These are phyloP conservation scores for Ceratobasidium theobromae DNA, from an alignment of 1,284 basidiomycete genomes.

Conservation along the genomic window DNA sequence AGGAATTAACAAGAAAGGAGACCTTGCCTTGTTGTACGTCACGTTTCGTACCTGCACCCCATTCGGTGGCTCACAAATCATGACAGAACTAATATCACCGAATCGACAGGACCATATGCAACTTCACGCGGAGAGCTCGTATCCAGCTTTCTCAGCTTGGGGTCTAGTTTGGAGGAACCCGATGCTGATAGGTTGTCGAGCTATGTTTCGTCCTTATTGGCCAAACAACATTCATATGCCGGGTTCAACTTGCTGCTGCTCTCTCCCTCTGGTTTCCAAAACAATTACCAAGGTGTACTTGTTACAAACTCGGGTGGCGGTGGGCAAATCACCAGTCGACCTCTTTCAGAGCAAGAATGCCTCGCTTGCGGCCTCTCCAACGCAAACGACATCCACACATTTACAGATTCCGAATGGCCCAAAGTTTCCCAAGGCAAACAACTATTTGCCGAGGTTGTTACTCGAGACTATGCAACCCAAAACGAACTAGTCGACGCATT, in stretches of 20 bases:
- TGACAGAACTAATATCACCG: conserved; percentile 78
- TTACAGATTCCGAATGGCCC: conserved; percentile 52
- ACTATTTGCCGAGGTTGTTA: conserved; percentile 50
- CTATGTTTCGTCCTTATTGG: conserved; percentile 18
- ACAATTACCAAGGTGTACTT: conserved; percentile 55
- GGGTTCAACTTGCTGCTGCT: conserved; percentile 73
- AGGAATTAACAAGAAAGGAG: conserved; percentile 61
- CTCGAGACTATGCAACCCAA: conserved; percentile 47
- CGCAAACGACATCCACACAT: conserved; percentile 54
- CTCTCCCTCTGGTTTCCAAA: conserved; percentile 46
- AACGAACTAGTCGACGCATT: conserved; percentile 56
- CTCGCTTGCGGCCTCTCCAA: conserved; percentile 62
- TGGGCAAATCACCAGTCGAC: conserved; percentile 55
- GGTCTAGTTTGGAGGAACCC: conserved; percentile 45
- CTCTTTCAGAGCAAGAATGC: conserved; percentile 53
- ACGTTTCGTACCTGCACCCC: neutral
- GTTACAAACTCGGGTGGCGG: conserved; percentile 71
- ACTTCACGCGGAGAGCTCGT: conserved; percentile 67
- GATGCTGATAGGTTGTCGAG: conserved; percentile 17
- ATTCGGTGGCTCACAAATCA: neutral
- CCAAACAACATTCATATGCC: conserved; percentile 49
- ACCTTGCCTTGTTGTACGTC: conserved; percentile 68
- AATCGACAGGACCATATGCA: conserved; percentile 50
- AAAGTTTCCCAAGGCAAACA: conserved; percentile 63
- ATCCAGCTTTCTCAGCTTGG: conserved; percentile 62